Percentiles rank a stretch among this genome's conserved stretches.
Evolutionary conservation across 257 asterid genomes (phyloP).

Genomic region (Rhazya stricta): DNA sequence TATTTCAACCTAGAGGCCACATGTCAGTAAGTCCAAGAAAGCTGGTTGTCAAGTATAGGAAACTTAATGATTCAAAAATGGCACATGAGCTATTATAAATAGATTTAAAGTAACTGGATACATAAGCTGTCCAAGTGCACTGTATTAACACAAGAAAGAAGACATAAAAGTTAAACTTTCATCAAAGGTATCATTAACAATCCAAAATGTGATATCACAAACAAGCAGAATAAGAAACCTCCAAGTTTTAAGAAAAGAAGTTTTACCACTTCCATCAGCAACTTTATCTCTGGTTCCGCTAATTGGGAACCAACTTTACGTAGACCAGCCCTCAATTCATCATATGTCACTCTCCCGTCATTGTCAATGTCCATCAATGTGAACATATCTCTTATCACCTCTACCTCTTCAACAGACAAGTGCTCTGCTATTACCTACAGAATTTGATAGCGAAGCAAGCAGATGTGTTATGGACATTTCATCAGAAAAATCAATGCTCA

Average conservation of each 20-base stretch:
- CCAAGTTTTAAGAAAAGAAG: slow-evolving; percentile 14
- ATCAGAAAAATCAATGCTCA: background rate
- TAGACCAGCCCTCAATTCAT: slow-evolving; percentile 81
- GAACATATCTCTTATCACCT: slow-evolving; percentile 93
- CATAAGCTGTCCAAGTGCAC: background rate
- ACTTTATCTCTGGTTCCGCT: slow-evolving; percentile 93
- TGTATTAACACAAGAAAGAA: background rate
- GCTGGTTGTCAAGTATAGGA: background rate
- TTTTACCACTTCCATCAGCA: slow-evolving; percentile 97
- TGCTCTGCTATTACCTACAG: slow-evolving; percentile 87
- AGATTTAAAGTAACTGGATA: background rate
- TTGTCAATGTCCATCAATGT: slow-evolving; percentile 83
- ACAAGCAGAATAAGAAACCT: slow-evolving; percentile 4
- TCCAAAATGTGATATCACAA: background rate
- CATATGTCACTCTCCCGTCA: slow-evolving; percentile 88
- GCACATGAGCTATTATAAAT: background rate
- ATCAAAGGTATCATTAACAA: background rate
- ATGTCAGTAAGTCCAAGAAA: background rate
- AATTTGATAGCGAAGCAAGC: slow-evolving; percentile 16
- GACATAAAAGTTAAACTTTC: slow-evolving; percentile 5
- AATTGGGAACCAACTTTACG: slow-evolving; percentile 93
- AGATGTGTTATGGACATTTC: too few relatives aligned
- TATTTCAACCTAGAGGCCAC: background rate
- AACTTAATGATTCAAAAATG: background rate
- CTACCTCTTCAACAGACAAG: slow-evolving; percentile 83